Conservation (phyloP, 2,329 filamentous ascomycete genomes). For the Lachnellula hyalina region DNA sequence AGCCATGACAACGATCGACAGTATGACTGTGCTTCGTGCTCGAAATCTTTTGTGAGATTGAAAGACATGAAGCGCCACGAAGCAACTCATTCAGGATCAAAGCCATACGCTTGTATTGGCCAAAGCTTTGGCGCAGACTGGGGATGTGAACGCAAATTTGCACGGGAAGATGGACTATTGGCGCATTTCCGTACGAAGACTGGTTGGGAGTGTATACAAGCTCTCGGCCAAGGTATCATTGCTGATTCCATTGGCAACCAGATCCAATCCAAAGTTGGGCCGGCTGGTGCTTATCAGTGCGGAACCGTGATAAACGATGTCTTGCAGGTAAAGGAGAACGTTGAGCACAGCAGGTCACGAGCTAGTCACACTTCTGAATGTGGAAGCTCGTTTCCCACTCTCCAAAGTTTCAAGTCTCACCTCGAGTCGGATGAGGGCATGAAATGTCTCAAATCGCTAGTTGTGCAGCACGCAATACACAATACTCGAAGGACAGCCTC, state of each 20-base stretch:
- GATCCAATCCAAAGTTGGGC: background rate
- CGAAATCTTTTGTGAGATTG: background rate
- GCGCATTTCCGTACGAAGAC: background rate
- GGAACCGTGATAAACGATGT: background rate
- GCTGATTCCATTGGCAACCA: background rate
- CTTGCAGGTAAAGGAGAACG: background rate
- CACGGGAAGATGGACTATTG: conserved; percentile 3
- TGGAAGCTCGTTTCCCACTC: background rate
- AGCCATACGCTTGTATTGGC: background rate
- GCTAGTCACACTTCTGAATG: background rate
- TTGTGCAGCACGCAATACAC: background rate
- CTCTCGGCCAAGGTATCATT: background rate
- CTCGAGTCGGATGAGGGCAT: background rate
- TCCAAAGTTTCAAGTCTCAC: background rate
- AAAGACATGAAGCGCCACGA: conserved; percentile 5
- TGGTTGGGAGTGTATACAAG: conserved; percentile 4
- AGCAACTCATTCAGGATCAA: background rate
- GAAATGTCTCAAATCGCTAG: background rate
- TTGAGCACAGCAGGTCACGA: background rate
- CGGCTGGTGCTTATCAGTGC: too few relatives aligned
- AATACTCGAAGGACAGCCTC: background rate
- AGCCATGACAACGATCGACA: conserved; percentile 80
- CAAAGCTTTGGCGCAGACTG: background rate
- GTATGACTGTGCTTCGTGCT: conserved; percentile 52
- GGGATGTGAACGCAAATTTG: conserved; percentile 3